Conservation (phyloP, 768 basidiomycete species). For the Auriscalpium vulgare region DNA sequence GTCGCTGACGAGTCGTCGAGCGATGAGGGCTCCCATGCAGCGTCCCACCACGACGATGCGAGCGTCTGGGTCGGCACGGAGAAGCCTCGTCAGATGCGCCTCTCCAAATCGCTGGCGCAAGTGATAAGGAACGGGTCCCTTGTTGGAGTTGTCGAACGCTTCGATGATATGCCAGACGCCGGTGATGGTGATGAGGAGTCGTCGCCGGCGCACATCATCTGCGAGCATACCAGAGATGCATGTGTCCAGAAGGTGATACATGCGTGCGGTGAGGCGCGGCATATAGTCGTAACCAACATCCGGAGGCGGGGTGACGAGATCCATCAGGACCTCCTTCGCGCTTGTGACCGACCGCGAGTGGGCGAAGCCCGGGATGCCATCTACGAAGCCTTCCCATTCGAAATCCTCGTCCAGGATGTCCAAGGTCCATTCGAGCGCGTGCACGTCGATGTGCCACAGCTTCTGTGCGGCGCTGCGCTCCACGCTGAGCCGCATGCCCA, state of each 20-base stretch:
- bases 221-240: not conserved
- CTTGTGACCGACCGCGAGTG: not conserved
- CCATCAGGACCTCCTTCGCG: not conserved
- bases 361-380: not conserved
- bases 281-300: not conserved
- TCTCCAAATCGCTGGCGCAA: not conserved
- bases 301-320: not conserved
- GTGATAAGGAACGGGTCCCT: not conserved
- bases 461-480: not conserved
- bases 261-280: not conserved
- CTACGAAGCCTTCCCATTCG: not conserved
- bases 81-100: not conserved
- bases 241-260: not conserved
- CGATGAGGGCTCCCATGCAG: not conserved
- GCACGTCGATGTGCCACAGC: not conserved
- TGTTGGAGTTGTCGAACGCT: not conserved
- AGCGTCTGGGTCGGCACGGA: not conserved
- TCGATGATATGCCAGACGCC: not conserved
- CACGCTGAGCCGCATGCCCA: not conserved
- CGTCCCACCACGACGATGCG: not conserved
- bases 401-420: not conserved
- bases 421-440: not conserved
- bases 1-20: not conserved
- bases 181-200: not conserved
- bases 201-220: not conserved